phyloP scores from a whole-genome alignment of 192 early-diverging fungal genomes.

The Mortierella claussenii region DNA sequence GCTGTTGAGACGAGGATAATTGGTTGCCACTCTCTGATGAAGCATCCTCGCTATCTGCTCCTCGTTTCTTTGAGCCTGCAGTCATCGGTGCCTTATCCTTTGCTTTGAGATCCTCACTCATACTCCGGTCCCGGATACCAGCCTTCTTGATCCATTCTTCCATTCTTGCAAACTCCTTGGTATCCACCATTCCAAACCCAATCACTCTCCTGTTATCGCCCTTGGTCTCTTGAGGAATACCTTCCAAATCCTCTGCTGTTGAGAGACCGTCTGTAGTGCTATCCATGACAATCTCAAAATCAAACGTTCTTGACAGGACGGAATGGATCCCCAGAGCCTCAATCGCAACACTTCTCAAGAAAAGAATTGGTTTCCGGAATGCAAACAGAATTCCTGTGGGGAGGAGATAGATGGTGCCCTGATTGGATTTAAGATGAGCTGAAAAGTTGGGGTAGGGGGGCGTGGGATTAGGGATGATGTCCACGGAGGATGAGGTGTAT shows the following conservation, averaged over 20 bases:
- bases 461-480: slow-evolving; percentile 13
- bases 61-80: slow-evolving; percentile 16
- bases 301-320: slow-evolving; percentile 41
- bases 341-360: slow-evolving; percentile 15
- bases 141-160: slow-evolving; percentile 51
- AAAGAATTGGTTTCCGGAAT: slow-evolving; percentile 45
- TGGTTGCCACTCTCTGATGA: neutral
- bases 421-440: slow-evolving; percentile 46
- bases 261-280: neutral
- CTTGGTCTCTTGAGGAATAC: slow-evolving; percentile 15
- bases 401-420: slow-evolving; percentile 41
- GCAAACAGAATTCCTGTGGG: slow-evolving; percentile 43
- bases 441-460: slow-evolving; percentile 33
- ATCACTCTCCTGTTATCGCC: slow-evolving; percentile 15
- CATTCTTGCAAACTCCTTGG: slow-evolving; percentile 40
- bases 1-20: slow-evolving; percentile 1
- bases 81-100: slow-evolving; percentile 28
- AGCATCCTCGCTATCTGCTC: slow-evolving; percentile 19
- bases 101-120: slow-evolving; percentile 51
- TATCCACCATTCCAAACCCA: slow-evolving; percentile 47
- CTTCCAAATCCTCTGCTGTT: slow-evolving; percentile 33
- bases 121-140: slow-evolving; percentile 42
- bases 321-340: slow-evolving; percentile 35
- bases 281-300: slow-evolving; percentile 48
- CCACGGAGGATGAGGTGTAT: neutral